Percentiles rank a stretch among this genome's conserved stretches.
Evolutionary conservation across 495 filamentous ascomycete genomes (phyloP).

Genomic region (Endocarpon pusillum): DNA sequence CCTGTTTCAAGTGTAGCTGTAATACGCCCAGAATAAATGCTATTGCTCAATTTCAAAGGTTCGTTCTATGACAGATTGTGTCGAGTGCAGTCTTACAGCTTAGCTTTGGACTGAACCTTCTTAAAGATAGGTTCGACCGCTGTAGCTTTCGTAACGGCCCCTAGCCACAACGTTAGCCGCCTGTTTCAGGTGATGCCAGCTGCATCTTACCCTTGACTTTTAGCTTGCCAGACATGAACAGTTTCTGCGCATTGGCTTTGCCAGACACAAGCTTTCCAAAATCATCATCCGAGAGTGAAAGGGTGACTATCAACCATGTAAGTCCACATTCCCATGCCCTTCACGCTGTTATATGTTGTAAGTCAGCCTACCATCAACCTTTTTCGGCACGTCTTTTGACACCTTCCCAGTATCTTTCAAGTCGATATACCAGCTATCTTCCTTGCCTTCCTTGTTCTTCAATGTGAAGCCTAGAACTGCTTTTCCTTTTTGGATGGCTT

Average conservation of each 20-base stretch:
- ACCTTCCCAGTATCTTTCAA: conserved; percentile 79
- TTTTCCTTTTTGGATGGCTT: conserved; percentile 72
- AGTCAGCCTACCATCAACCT: conserved; percentile 58
- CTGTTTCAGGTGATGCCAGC: conserved; percentile 17
- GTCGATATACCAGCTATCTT: conserved; percentile 84
- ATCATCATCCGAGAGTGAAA: conserved; percentile 69
- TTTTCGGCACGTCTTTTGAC: conserved; percentile 52
- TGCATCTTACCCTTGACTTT: conserved; percentile 98
- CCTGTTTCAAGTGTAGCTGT: too few species aligned
- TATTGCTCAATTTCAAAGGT: too few species aligned
- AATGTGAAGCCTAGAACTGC: conserved; percentile 82
- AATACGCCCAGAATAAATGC: too few species aligned
- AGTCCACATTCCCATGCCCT: neutral
- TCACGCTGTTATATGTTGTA: neutral
- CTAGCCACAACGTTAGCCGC: conserved; percentile 2
- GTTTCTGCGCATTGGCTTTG: conserved; percentile 81
- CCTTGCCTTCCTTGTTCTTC: conserved; percentile 68
- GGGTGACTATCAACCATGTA: conserved; percentile 42
- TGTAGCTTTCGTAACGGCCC: too few species aligned
- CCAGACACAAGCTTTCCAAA: conserved; percentile 68
- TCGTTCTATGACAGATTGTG: too few species aligned
- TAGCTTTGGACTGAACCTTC: conserved; percentile 74
- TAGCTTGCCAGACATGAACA: conserved; percentile 94
- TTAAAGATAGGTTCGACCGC: conserved; percentile 89
- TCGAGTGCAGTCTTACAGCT: too few species aligned